Conservation (phyloP, 345 rosid genomes). For the Hevea brasiliensis region DNA sequence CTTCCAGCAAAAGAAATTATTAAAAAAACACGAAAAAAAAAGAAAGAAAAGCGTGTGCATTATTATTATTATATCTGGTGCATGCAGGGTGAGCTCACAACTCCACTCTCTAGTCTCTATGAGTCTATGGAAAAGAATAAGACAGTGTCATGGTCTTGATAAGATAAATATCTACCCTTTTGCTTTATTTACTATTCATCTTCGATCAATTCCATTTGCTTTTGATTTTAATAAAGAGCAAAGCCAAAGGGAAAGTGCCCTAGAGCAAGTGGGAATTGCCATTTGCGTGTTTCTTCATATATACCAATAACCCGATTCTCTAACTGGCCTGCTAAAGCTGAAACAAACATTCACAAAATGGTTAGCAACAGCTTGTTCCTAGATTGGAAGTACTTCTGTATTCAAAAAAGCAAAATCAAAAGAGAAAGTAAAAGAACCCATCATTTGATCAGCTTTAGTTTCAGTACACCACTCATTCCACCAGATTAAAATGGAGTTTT, state of each 20-base stretch:
- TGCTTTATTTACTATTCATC: neutral
- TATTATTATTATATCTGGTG: too few relatives aligned
- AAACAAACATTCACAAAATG: neutral
- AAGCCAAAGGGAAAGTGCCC: neutral
- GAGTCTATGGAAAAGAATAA: neutral
- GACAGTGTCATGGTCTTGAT: neutral
- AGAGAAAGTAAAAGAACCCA: neutral
- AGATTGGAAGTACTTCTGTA: neutral
- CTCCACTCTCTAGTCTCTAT: too few relatives aligned
- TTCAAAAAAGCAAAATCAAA: too few relatives aligned
- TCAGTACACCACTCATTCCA: too few relatives aligned
- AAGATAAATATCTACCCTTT: neutral
- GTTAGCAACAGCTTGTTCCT: neutral
- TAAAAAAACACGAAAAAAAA: too few relatives aligned
- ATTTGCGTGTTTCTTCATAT: neutral
- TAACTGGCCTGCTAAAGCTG: neutral
- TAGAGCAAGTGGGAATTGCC: neutral
- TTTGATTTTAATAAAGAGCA: slow-evolving; percentile 4
- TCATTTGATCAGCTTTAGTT: too few relatives aligned
- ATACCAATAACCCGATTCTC: neutral
- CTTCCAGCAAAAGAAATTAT: too few relatives aligned
- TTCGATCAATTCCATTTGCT: slow-evolving; percentile 6
- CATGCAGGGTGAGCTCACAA: too few relatives aligned
- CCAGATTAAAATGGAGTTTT: neutral
- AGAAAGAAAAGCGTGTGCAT: too few relatives aligned